Percentiles rank a stretch among this genome's conserved stretches.
phyloP scores from a whole-genome alignment of 1,284 basidiomycete genomes.

The Microbotryum silenes-acaulis region DNA sequence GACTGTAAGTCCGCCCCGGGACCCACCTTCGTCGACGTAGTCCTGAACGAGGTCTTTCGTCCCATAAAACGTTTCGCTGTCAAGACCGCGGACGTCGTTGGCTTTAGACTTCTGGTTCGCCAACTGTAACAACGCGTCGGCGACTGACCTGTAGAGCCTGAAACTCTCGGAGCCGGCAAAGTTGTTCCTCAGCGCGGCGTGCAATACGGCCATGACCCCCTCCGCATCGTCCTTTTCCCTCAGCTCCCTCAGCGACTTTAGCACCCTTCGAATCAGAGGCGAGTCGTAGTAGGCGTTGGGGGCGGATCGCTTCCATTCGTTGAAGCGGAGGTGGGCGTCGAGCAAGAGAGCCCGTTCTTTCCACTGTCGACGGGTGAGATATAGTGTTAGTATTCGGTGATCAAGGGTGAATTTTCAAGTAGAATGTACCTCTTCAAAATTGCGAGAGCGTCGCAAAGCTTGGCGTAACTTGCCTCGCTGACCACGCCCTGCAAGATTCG shows the following conservation, averaged over 20 bases:
- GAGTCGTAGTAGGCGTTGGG: conserved; percentile 85
- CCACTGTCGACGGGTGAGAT: conserved; percentile 55
- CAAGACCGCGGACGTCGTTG: neutral
- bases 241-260: conserved; percentile 55
- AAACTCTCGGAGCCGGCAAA: conserved; percentile 91
- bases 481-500: conserved; percentile 59
- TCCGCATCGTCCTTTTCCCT: conserved; percentile 68
- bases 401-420: neutral
- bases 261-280: conserved; percentile 65
- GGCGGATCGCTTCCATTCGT: conserved; percentile 75
- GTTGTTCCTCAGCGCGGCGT: conserved; percentile 84
- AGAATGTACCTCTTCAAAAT: conserved; percentile 50
- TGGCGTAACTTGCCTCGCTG: conserved; percentile 68
- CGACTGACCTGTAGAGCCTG: conserved; percentile 69
- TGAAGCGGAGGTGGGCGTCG: conserved; percentile 69
- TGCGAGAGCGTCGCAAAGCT: conserved; percentile 62
- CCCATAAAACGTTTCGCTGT: conserved; percentile 68
- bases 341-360: conserved; percentile 67
- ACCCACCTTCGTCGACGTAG: conserved; percentile 71
- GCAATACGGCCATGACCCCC: conserved; percentile 79
- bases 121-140: conserved; percentile 7
- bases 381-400: neutral
- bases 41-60: conserved; percentile 82
- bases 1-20: conserved; percentile 39
- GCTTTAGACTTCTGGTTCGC: neutral